Evolutionary conservation across 345 rosid species (phyloP).

Genomic region (Luvunga scandens): DNA sequence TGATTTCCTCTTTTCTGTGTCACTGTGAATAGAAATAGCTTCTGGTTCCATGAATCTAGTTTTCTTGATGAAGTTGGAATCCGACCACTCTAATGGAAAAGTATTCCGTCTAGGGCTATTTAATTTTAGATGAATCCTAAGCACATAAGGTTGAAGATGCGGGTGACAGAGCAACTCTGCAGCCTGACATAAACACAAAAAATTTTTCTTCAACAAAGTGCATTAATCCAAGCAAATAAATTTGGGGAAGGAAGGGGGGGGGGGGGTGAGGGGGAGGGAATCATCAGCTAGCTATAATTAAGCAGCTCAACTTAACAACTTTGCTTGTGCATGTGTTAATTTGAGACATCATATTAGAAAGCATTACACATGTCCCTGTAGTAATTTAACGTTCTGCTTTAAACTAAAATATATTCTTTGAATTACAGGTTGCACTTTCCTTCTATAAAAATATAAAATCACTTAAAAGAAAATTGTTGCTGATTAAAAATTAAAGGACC

Average conservation of each 20-base stretch:
- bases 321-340: not conserved
- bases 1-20: conserved; percentile 57
- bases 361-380: not conserved
- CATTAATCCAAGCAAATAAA: not conserved
- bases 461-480: not conserved
- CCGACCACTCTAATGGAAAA: conserved; percentile 47
- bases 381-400: too few species aligned
- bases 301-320: not conserved
- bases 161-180: conserved; percentile 82
- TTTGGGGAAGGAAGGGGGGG: too few species aligned
- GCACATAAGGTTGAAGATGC: conserved; percentile 77
- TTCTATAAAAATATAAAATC: not conserved
- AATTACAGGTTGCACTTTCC: not conserved
- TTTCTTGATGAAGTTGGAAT: conserved; percentile 44
- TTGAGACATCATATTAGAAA: not conserved
- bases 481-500: not conserved
- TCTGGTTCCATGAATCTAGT: conserved; percentile 49
- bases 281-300: not conserved
- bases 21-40: conserved; percentile 18
- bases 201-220: not conserved
- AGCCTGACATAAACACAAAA: conserved; percentile 49
- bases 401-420: not conserved
- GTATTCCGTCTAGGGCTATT: conserved; percentile 55
- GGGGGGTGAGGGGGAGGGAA: too few species aligned
- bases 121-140: conserved; percentile 62